phyloP scores from a whole-genome alignment of 2,329 filamentous ascomycete species.

The Alternaria novae-zelandiae region DNA sequence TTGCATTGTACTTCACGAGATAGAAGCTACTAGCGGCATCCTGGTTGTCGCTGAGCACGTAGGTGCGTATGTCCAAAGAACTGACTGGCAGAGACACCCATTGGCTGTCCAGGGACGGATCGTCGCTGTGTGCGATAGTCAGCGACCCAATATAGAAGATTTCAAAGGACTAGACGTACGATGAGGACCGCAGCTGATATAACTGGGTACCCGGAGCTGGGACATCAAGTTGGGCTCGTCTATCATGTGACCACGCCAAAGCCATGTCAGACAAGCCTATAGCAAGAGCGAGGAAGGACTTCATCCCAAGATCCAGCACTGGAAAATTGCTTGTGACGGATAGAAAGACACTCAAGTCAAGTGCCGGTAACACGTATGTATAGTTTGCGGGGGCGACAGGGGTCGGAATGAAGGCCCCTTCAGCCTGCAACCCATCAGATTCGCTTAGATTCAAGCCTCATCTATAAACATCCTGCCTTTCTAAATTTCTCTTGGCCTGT shows the following conservation, averaged over 20 bases:
- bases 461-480: background rate
- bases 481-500: constrained; percentile 12
- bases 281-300: constrained; percentile 22
- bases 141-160: background rate
- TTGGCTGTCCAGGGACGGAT: constrained; percentile 30
- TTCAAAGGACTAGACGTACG: constrained; percentile 19
- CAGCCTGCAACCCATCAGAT: constrained; percentile 14
- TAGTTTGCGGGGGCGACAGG: constrained; percentile 13
- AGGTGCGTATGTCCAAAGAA: constrained; percentile 12
- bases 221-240: constrained; percentile 21
- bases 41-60: constrained; percentile 22
- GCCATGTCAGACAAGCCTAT: constrained; percentile 26
- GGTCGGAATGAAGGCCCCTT: constrained; percentile 17
- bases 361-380: constrained; percentile 1
- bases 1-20: constrained; percentile 27
- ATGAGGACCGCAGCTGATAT: constrained; percentile 36
- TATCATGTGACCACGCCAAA: constrained; percentile 25
- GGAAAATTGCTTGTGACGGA: background rate
- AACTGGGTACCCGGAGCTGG: constrained; percentile 31
- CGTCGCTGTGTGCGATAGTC: constrained; percentile 13
- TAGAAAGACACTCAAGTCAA: background rate
- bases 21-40: constrained; percentile 33
- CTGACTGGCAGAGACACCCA: constrained; percentile 30
- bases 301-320: constrained; percentile 22
- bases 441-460: constrained; percentile 7